Evolutionary conservation across 306 rosid species (phyloP), one percentile per base, ranked within the genome.

Genomic region (Lablab purpureus): DNA sequence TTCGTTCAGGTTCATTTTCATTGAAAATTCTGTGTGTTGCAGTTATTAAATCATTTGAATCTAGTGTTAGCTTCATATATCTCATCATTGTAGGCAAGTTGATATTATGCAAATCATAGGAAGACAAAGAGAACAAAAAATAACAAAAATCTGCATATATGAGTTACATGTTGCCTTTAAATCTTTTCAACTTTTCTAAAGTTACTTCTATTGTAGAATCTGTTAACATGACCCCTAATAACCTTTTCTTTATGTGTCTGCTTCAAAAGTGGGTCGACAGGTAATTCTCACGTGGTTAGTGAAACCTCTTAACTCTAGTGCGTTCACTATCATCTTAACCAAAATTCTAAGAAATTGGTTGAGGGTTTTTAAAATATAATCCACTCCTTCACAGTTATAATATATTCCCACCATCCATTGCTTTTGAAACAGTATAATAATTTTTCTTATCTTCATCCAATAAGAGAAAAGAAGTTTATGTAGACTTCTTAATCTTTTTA

Each of bases 251-350:
- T 37, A 21, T 45, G 78, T 76, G 81, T 80, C 75, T 80, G 37
- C 83, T 67, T 52, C 47, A 76, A 78, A 83, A 83, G 87, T 74
- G 21, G 79, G 82, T 75, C 47, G 5, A 62, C 73, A 84, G 21
- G 56, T 68, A 70, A 41, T 85, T 81, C 80, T 45, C 28, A 37
- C 46, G 73, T 63, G 67, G 30, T 52, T 18, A 41, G 88, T 83
- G 85, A 82, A 67, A 23, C 77, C 67, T 81, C 85, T 22, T 68
- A 75, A 50, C 25, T 19, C 30, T 71, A 80, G 87, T 84, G 83
- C 80, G 67, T 68, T 59, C 23, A 66, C 68, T 79, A 81, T 82
- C 80, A 75, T 81, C 83, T 79, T 51, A 52, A 71, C 8, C 25
- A 7, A 37, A 10, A 51, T 34, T 77, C 72, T 6, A 25, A 17